A percentile compares a stretch with the other conserved stretches of the same genome.
phyloP scores from a whole-genome alignment of 129 eudicot species.

The sunflower (Helianthus annuus) region HanXRQr2.0-SUNRISE NC_035446.2:115050583-115051082 shows the following conservation, averaged over 20 bases:
- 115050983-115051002: too few species aligned
- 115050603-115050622: slow-evolving; percentile 22
- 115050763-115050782: slow-evolving; percentile 14
- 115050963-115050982: slow-evolving; percentile 10
- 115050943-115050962: slow-evolving; percentile 19
- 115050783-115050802: slow-evolving; percentile 6
- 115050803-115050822: slow-evolving; percentile 5
- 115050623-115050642: slow-evolving; percentile 2
- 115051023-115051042: background rate
- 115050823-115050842: slow-evolving; percentile 9
- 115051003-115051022: background rate
- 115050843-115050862: slow-evolving; percentile 4
- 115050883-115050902: background rate
- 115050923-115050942: slow-evolving; percentile 19
- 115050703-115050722: slow-evolving; percentile 13
- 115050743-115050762: slow-evolving; percentile 1
- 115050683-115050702: slow-evolving; percentile 14
- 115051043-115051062: background rate
- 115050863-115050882: slow-evolving; percentile 13
- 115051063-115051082: background rate
- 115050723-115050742: slow-evolving; percentile 6
- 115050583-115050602: slow-evolving; percentile 5
- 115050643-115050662: background rate
- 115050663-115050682: background rate
- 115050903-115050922: background rate